phyloP scores from a whole-genome alignment of 2,329 filamentous ascomycete genomes.

The Exophiala lecanii-corni region DNA sequence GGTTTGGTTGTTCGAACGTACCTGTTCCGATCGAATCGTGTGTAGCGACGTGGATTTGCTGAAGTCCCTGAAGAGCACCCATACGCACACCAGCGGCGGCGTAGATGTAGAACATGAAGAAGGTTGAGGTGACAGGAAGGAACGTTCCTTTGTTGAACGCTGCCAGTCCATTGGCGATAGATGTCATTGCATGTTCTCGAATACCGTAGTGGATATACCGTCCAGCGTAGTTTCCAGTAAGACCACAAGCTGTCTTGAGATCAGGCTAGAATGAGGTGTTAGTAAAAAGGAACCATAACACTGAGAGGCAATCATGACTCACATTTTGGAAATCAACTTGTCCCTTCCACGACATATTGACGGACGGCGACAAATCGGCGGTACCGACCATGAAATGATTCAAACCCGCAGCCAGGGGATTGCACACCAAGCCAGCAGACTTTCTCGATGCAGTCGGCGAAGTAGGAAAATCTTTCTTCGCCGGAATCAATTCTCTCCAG shows the following conservation, averaged over 20 bases:
- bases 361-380: neutral
- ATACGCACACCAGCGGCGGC: conserved; percentile 55
- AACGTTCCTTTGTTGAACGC: conserved; percentile 52
- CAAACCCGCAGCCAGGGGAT: neutral
- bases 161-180: conserved; percentile 74
- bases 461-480: neutral
- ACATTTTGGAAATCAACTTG: neutral
- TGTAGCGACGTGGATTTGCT: conserved; percentile 54
- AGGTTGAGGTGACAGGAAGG: conserved; percentile 43
- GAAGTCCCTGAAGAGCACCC: conserved; percentile 51
- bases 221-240: conserved; percentile 31
- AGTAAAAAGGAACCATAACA: neutral
- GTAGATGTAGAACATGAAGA: conserved; percentile 61
- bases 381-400: neutral
- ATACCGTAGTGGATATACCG: conserved; percentile 56
- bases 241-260: neutral
- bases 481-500: neutral
- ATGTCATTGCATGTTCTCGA: conserved; percentile 61
- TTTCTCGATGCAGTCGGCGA: neutral
- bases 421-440: neutral
- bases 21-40: conserved; percentile 57
- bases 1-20: neutral
- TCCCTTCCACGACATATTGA: neutral
- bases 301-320: neutral
- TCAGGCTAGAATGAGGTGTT: neutral